These are phyloP conservation scores for Lactarius hatsudake DNA, from an alignment of 768 basidiomycete genomes.

Conservation along the genomic window DNA sequence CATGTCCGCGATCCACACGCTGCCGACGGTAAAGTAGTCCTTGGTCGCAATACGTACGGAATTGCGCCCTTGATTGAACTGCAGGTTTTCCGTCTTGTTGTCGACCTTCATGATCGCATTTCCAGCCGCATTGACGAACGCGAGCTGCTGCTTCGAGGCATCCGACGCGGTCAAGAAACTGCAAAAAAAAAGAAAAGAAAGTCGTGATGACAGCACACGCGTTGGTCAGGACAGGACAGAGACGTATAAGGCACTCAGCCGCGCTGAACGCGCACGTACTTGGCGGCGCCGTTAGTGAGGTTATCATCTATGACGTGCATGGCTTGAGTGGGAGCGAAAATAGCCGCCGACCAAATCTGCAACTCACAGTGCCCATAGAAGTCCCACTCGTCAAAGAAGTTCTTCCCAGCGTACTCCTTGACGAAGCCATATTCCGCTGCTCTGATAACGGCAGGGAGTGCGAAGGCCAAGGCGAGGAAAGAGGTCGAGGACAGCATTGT, in stretches of 20 bases:
- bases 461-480: not conserved
- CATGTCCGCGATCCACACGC: constrained; percentile 63
- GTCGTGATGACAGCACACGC: not conserved
- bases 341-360: not conserved
- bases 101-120: constrained; percentile 78
- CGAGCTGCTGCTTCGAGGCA: constrained; percentile 49
- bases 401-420: constrained; percentile 19
- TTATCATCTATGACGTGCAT: constrained; percentile 51
- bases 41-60: constrained; percentile 61
- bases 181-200: constrained; percentile 5
- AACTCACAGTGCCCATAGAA: constrained; percentile 27
- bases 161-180: constrained; percentile 48
- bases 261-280: constrained; percentile 35
- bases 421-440: constrained; percentile 20
- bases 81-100: constrained; percentile 52
- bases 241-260: not conserved
- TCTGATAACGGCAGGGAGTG: constrained; percentile 8
- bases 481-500: constrained; percentile 1
- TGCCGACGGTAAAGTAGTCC: constrained; percentile 55
- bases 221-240: not conserved
- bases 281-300: constrained; percentile 62
- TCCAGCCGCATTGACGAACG: constrained; percentile 63
- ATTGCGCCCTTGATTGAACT: constrained; percentile 56
- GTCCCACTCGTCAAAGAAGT: constrained; percentile 25
- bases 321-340: not conserved